Base-by-base conservation (phyloP, 1,284 basidiomycete genomes). In the Termitomyces sp. region DNA sequence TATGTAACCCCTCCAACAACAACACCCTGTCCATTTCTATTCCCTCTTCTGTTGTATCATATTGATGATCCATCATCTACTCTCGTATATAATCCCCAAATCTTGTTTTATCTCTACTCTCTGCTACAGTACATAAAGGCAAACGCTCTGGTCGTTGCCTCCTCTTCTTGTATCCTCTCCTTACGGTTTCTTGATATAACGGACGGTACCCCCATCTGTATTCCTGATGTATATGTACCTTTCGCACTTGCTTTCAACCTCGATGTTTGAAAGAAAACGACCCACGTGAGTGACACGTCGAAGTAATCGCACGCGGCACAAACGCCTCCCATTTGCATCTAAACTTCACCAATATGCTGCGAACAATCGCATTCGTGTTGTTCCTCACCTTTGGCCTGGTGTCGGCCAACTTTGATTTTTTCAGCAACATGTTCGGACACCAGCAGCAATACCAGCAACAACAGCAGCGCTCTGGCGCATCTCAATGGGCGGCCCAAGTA, bases 401-500 rank as follows among this genome's bases (percentile, higher is more conserved):
- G 14, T 62, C 66, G 10, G 82, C 78, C 3, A 83, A 85, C 60
- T 86, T 86, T 62, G 65, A 72, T 38, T 85, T 85, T 68, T 86
- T 86, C 60, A 77, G 82, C 52, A 75, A 77, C 49, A 82, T 84
- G 78, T 85, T 84, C 49, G 73, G 73, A 24, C 72, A 75, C 5
- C 75, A 76, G 37, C 76, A 70, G 38, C 76, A 70, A 7, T 79
- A 76, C 41, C 74, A 79, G 40, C 76, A 80, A 31, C 79, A 80
- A 38, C 76, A 74, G 51, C 72, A 69, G 19, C 66, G 69, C 43
- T 66, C 74, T 34, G 75, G 74, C 30, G 70, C 73, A 33, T 74
- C 76, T n/a, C 83, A 84, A 58, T 85, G 82, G 79, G 75, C 77
- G 39, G 70, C 79, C 13, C 80, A 83, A 56, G 73, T 78, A 14